phyloP scores from a whole-genome alignment of 2,329 filamentous ascomycete genomes.

The Graphilbum fragrans region DNA sequence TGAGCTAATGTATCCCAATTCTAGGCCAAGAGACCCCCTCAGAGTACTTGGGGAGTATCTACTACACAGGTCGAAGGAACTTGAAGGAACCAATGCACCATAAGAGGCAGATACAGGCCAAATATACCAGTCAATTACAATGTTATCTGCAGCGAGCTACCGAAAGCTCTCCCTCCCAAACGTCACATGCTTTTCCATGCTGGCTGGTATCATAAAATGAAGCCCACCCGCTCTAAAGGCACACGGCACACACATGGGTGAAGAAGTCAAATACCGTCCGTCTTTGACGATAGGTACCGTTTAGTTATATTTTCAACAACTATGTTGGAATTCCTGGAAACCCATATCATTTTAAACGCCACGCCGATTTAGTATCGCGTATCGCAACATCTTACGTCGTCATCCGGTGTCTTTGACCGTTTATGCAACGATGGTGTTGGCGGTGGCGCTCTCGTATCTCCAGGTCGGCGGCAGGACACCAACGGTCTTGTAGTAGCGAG shows the following conservation, averaged over 20 bases:
- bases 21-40: conserved; percentile 55
- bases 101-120: no score
- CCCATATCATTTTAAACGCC: background rate
- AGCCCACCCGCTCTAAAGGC: no score
- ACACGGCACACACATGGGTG: no score
- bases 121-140: no score
- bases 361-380: background rate
- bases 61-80: conserved; percentile 53
- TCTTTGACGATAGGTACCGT: no score
- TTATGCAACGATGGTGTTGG: conserved; percentile 88
- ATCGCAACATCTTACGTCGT: background rate
- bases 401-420: conserved; percentile 14
- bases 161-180: no score
- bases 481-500: conserved; percentile 91
- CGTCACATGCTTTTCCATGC: no score
- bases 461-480: conserved; percentile 79
- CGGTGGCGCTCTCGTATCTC: conserved; percentile 98
- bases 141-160: no score
- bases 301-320: no score
- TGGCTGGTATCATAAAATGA: no score
- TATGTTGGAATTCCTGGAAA: background rate
- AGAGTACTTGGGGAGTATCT: conserved; percentile 59
- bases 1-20: background rate
- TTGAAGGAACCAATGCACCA: conserved; percentile 29
- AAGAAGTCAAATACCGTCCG: no score